Evolutionary conservation across 164 flowering plant species (phyloP).

Genomic region (Berberis vulgaris): DNA sequence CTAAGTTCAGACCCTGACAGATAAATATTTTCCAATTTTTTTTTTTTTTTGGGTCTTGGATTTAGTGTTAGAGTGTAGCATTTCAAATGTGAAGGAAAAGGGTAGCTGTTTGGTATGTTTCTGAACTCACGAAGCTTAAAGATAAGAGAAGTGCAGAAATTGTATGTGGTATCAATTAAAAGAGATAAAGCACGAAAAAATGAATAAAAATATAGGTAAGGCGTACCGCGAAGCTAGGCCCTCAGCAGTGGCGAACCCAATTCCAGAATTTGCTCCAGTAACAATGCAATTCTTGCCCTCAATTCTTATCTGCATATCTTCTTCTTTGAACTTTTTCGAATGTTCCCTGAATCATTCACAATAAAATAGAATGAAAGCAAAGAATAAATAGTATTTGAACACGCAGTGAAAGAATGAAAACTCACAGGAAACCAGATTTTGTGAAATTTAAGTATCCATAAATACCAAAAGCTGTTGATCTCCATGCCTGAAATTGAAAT

Average conservation of each 20-base stretch:
- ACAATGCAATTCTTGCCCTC: slow-evolving; percentile 90
- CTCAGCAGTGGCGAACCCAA: slow-evolving; percentile 84
- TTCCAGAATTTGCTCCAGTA: slow-evolving; percentile 94
- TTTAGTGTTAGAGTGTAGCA: no score
- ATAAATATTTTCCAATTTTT: no score
- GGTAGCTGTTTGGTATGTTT: no score
- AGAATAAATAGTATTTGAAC: background rate
- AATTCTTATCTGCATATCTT: slow-evolving; percentile 55
- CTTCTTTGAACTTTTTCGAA: slow-evolving; percentile 63
- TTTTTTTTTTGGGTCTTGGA: no score
- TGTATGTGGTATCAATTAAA: no score
- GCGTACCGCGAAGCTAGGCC: slow-evolving; percentile 81
- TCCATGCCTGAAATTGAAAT: slow-evolving; percentile 56
- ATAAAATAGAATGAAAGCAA: background rate
- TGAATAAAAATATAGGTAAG: no score
- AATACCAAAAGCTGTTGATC: slow-evolving; percentile 61
- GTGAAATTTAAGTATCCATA: slow-evolving; percentile 87
- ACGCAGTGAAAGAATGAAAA: background rate
- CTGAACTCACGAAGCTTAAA: no score
- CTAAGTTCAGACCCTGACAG: no score
- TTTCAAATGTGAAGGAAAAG: no score
- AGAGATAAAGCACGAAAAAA: no score
- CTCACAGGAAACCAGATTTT: slow-evolving; percentile 71
- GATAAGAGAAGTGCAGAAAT: no score
- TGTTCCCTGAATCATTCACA: slow-evolving; percentile 41